These are phyloP conservation scores for Clavaria fumosa DNA, from an alignment of 768 basidiomycete species.

Conservation along the genomic window DNA sequence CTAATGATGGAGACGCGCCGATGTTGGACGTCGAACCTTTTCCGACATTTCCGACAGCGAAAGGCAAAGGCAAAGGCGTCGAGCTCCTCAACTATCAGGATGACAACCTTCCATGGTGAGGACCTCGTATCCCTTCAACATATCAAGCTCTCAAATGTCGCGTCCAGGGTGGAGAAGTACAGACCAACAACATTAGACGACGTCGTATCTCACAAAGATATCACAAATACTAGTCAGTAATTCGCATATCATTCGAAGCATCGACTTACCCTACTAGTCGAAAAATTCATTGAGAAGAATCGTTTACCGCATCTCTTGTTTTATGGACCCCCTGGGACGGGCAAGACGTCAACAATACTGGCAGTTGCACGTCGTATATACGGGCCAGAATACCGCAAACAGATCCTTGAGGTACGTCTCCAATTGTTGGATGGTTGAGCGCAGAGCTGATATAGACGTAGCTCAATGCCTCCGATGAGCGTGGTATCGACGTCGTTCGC, in stretches of 20 bases:
- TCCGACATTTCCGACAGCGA: constrained; percentile 21
- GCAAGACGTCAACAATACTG: constrained; percentile 94
- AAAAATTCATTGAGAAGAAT: constrained; percentile 92
- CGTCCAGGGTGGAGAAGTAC: constrained; percentile 90
- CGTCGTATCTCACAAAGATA: constrained; percentile 94
- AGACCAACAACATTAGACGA: constrained; percentile 82
- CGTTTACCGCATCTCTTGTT: constrained; percentile 88
- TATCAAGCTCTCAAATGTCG: constrained; percentile 1
- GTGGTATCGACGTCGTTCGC: constrained; percentile 96
- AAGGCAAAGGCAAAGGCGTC: constrained; percentile 58
- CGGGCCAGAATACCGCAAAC: constrained; percentile 70
- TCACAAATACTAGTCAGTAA: constrained; percentile 77
- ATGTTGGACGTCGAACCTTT: constrained; percentile 34
- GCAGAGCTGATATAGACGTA: constrained; percentile 16
- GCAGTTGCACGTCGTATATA: constrained; percentile 94
- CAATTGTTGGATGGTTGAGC: too few relatives aligned
- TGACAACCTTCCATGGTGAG: constrained; percentile 78
- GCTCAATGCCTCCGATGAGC: constrained; percentile 97
- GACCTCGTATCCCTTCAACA: constrained; percentile 7
- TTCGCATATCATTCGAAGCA: constrained; percentile 3
- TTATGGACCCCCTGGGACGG: constrained; percentile 97
- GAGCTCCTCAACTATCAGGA: constrained; percentile 34
- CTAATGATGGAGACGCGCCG: constrained; percentile 39
- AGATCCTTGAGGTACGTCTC: constrained; percentile 73
- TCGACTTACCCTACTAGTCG: constrained; percentile 39